phyloP scores from a whole-genome alignment of 2,329 filamentous ascomycete genomes.

The Neonectria punicea region DNA sequence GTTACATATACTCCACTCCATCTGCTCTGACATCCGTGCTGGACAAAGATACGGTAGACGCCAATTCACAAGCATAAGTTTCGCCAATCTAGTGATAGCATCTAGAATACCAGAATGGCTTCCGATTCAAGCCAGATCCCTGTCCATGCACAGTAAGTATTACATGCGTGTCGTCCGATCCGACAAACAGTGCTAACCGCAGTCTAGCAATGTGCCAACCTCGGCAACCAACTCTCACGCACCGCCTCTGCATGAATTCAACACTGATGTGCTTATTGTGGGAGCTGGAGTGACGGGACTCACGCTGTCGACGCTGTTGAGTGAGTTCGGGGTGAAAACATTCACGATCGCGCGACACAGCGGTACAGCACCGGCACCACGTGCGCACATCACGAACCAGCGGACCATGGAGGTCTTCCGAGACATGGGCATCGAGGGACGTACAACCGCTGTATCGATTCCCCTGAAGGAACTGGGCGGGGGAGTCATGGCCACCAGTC shows the following conservation, averaged over 20 bases:
- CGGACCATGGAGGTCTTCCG: conserved; percentile 28
- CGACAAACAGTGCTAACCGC: neutral
- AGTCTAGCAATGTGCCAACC: neutral
- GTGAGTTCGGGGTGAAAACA: neutral
- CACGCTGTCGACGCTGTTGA: conserved; percentile 16
- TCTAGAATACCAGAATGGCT: neutral
- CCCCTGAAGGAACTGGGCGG: conserved; percentile 8
- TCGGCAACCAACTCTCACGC: neutral
- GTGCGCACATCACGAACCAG: conserved; percentile 28
- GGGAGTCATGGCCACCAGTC: conserved; percentile 25
- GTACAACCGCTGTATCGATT: conserved; percentile 13
- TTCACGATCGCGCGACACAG: conserved; percentile 29
- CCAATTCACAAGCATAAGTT: neutral
- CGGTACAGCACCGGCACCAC: conserved; percentile 22
- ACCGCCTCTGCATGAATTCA: conserved; percentile 11
- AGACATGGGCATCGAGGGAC: conserved; percentile 25
- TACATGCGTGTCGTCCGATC: neutral
- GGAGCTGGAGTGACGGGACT: conserved; percentile 24
- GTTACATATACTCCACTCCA: neutral
- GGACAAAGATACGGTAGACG: neutral
- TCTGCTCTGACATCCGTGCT: neutral
- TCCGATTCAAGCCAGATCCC: neutral
- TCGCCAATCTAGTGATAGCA: neutral
- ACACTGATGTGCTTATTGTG: conserved; percentile 22
- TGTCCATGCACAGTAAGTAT: neutral